Conservation (phyloP, 768 basidiomycete genomes). For the Boletus subparvulus region DNA sequence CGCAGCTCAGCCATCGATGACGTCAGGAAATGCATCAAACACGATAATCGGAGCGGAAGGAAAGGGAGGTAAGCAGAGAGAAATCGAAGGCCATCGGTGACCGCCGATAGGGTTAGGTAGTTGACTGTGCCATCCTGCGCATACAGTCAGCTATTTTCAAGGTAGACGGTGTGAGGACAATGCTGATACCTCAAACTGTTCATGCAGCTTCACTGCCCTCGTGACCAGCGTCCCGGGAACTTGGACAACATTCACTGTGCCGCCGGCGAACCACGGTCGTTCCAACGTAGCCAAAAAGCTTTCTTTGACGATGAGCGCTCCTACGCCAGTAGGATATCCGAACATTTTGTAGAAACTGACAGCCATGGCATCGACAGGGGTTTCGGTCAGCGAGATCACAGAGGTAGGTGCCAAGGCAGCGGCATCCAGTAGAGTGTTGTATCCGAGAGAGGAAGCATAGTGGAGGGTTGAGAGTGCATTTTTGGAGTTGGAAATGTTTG, state of each 20-base stretch:
- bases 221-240: slow-evolving; percentile 74
- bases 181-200: slow-evolving; percentile 70
- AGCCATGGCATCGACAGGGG: slow-evolving; percentile 77
- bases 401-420: slow-evolving; percentile 80
- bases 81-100: slow-evolving; percentile 76
- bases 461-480: slow-evolving; percentile 61
- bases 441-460: slow-evolving; percentile 67
- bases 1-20: slow-evolving; percentile 53
- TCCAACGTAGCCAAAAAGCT: slow-evolving; percentile 58
- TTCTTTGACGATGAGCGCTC: slow-evolving; percentile 73
- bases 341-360: slow-evolving; percentile 91
- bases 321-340: slow-evolving; percentile 83
- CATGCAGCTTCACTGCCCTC: slow-evolving; percentile 54
- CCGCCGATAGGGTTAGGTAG: slow-evolving; percentile 72
- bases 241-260: slow-evolving; percentile 79
- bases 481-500: slow-evolving; percentile 80
- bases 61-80: slow-evolving; percentile 78
- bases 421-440: slow-evolving; percentile 75
- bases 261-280: slow-evolving; percentile 84
- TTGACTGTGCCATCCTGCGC: slow-evolving; percentile 82
- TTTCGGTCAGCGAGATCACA: slow-evolving; percentile 59
- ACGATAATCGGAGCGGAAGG: slow-evolving; percentile 71
- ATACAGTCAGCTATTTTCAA: slow-evolving; percentile 8
- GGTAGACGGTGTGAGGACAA: not conserved
- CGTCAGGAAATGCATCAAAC: slow-evolving; percentile 61